phyloP scores from a whole-genome alignment of 2,329 filamentous ascomycete species.

The Aspergillus luchuensis region DNA sequence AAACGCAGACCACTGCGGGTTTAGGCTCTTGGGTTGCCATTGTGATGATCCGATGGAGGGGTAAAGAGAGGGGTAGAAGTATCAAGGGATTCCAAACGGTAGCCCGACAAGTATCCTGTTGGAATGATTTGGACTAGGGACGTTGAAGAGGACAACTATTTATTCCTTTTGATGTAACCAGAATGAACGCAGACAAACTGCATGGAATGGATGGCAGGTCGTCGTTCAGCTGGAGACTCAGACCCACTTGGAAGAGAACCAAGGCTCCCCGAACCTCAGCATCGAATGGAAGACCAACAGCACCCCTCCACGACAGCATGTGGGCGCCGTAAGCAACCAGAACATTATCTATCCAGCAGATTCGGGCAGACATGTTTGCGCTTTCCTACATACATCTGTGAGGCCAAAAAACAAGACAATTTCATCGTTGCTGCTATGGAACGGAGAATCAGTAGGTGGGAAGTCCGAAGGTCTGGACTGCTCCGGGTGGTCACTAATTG shows the following conservation, averaged over 20 bases:
- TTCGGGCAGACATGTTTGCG: not conserved
- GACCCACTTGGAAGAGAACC: not conserved
- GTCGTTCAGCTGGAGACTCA: not conserved
- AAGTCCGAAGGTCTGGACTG: not conserved
- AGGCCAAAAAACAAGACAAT: not conserved
- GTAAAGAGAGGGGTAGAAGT: not conserved
- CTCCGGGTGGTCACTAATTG: not conserved
- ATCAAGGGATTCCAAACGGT: not conserved
- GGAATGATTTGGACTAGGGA: not conserved
- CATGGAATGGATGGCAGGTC: not conserved
- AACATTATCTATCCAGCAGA: not conserved
- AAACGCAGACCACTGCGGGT: slow-evolving; percentile 79
- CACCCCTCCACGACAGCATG: not conserved
- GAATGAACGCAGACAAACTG: not conserved
- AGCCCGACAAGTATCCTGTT: not conserved
- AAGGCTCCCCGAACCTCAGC: not conserved
- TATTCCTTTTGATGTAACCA: not conserved
- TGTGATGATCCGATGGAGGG: slow-evolving; percentile 3
- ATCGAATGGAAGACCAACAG: not conserved
- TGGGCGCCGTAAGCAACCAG: not conserved
- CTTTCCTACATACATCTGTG: not conserved
- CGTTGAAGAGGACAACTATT: not conserved
- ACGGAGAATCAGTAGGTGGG: not conserved
- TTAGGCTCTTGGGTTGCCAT: slow-evolving; percentile 36
- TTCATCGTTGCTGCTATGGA: not conserved